These are phyloP conservation scores for Nakaseomyces kungkrabaensis DNA, from an alignment of 1,139 yeast species.

Conservation along the genomic window DNA sequence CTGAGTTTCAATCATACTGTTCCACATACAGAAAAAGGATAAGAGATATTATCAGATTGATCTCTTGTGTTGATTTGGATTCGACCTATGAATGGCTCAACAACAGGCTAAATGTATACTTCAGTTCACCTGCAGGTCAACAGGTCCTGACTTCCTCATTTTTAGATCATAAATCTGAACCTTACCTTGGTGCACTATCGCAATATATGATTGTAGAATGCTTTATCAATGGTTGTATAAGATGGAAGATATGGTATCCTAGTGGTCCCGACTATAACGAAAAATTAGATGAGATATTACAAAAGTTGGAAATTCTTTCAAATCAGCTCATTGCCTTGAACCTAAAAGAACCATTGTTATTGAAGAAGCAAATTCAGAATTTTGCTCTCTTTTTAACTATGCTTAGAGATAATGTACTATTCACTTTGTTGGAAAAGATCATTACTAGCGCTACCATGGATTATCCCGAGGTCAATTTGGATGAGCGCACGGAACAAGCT, in stretches of 20 bases:
- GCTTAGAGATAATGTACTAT: constrained; percentile 70
- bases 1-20: constrained; percentile 71
- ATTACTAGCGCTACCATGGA: constrained; percentile 81
- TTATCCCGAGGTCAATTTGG: constrained; percentile 50
- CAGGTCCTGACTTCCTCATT: constrained; percentile 48
- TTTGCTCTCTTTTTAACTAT: constrained; percentile 95
- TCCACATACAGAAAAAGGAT: constrained; percentile 73
- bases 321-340: constrained; percentile 67
- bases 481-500: constrained; percentile 57
- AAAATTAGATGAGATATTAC: constrained; percentile 46
- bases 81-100: constrained; percentile 80
- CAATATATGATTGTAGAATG: constrained; percentile 85
- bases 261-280: constrained; percentile 48
- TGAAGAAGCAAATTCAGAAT: constrained; percentile 82
- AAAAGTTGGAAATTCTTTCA: constrained; percentile 66
- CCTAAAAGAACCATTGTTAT: constrained; percentile 67
- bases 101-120: constrained; percentile 58
- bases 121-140: constrained; percentile 63
- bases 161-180: constrained; percentile 49
- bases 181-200: constrained; percentile 66
- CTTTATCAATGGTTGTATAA: constrained; percentile 81
- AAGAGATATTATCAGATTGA: constrained; percentile 83
- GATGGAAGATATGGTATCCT: constrained; percentile 91
- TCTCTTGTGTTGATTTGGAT: constrained; percentile 77
- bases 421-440: constrained; percentile 76